Evolutionary conservation across 495 filamentous ascomycete species (phyloP), one percentile per base, ranked within the genome.

Genomic region (Coniosporium apollinis): DNA sequence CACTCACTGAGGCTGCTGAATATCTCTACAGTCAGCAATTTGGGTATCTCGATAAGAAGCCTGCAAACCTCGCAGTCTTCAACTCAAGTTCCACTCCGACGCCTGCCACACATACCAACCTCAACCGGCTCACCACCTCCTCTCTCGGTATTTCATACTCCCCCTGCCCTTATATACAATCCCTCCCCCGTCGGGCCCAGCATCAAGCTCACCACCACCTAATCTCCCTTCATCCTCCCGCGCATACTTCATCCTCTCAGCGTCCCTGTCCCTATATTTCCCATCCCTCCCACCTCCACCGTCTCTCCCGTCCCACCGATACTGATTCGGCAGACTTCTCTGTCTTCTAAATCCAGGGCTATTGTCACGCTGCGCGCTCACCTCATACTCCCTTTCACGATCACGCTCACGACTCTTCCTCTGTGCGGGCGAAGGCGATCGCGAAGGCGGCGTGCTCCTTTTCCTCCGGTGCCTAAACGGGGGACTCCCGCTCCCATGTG

Each of bases 121-220:
- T n/a, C n/a, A n/a, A n/a, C n/a, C n/a, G n/a, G n/a, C n/a, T 32
- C 17, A 17, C 30, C 30, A 17, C 17, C 18, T 17, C 15, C 30
- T 38, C 41, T 59, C 57, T 15, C 50, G 39, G 31, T 56, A 60
- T 24, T 59, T 60, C 57, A 60, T 60, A 22, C 58, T 58, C 16
- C 58, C 58, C n/a, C 58, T 45, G 15, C 58, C 58, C 35, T 62
- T 62, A 41, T 61, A 62, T 41, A 56, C 60, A 22, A 61, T 49
- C 22, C 36, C 51, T 17, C 43, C 40, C 11, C 40, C 46, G 21
- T 40, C 44, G n/a, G 22, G 13, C 16, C 19, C 18, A n/a, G 9
- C 18, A 11, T 6, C 13, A 15, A 5, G 10, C 4, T 24, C 41
- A 21, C 25, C 42, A 14, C 31, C 43, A 24, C 36, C 39, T 17